Base-by-base conservation (phyloP, 495 filamentous ascomycete genomes). In the Tuber calosporum region DNA sequence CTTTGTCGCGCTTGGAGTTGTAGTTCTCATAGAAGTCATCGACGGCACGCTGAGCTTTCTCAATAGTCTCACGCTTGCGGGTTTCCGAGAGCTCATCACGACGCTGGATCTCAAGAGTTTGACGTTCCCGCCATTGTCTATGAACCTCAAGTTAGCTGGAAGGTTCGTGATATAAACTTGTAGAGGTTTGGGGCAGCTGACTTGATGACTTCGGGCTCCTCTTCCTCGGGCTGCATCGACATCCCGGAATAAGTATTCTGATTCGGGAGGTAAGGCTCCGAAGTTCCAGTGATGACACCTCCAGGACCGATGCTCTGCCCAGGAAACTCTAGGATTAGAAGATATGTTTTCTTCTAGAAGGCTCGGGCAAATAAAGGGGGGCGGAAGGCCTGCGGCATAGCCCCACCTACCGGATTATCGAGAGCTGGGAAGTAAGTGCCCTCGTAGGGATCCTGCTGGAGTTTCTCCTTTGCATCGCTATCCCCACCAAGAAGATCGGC, bases 21-120 rank as follows among this genome's bases (percentile, higher is more conserved):
- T 99, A 99, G 82, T 96, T 97, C 82, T 97, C 93, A 85, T 99
- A 99, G 86, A 99, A 99, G 80, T 97, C 96, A 80, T 99, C 95
- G 73, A 98, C 94, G 82, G 93, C 91, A 78, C 91, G 86, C 74
- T 90, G 93, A 48, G 96, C 96, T 76, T 92, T 92, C 82, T 90
- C 88, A 80, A 96, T 84, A 11, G 93, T 97, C 82, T 93, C 88
- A 39, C 85, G 86, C 81, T 96, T 96, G 83, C 92, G 91, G 68
- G 87, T 84, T 40, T 96, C 92, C 22, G 95, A 90, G 71, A 92
- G 88, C 77, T 97, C 90, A 79, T 97, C 94, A 76, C 92, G 87
- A 77, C 93, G 89, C 75, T 88, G 89, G 30, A 94, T 92, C 83
- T 97, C 94, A 77, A 97, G 88, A 77, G 93, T 90, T 73, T 95